A percentile compares a stretch with the other conserved stretches of the same genome.
Evolutionary conservation across 2,329 filamentous ascomycete species (phyloP).

Genomic region (Pestalotiopsis sp.): DNA sequence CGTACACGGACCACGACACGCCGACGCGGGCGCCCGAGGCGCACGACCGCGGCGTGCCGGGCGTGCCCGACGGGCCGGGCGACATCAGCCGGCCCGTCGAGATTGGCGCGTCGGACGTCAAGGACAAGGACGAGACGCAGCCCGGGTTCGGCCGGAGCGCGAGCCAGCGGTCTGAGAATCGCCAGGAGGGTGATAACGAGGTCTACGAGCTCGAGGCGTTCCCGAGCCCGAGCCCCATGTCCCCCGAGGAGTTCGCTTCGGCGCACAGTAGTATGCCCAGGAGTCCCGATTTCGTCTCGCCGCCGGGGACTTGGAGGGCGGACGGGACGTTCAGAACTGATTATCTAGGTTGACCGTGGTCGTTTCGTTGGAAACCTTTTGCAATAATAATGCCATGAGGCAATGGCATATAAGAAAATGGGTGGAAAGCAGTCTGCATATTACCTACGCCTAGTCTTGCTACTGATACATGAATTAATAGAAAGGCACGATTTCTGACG

Average conservation of each 20-base stretch:
- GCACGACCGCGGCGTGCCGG: slow-evolving; percentile 42
- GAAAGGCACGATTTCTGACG: neutral
- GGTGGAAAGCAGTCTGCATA: neutral
- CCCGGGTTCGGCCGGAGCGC: slow-evolving; percentile 20
- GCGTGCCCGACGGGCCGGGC: slow-evolving; percentile 47
- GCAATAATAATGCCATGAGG: neutral
- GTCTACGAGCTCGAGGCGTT: slow-evolving; percentile 48
- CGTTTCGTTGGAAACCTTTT: neutral
- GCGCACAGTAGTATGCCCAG: neutral
- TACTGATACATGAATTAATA: slow-evolving; percentile 3
- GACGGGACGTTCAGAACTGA: slow-evolving; percentile 10
- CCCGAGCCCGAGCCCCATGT: neutral
- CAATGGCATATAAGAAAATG: neutral
- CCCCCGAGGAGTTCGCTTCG: neutral
- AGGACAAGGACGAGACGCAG: neutral
- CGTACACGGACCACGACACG: slow-evolving; percentile 17
- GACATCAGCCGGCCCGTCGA: slow-evolving; percentile 57
- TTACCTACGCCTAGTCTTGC: neutral
- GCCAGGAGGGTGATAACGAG: slow-evolving; percentile 30
- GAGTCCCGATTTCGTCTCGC: neutral
- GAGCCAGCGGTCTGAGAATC: slow-evolving; percentile 10
- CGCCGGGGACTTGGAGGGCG: neutral
- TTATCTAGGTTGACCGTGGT: neutral
- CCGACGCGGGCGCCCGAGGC: slow-evolving; percentile 30
- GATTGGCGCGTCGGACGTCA: slow-evolving; percentile 43